Evolutionary conservation across 345 rosid species (phyloP), one percentile per base, ranked within the genome.

Genomic region (Triadica sebifera): DNA sequence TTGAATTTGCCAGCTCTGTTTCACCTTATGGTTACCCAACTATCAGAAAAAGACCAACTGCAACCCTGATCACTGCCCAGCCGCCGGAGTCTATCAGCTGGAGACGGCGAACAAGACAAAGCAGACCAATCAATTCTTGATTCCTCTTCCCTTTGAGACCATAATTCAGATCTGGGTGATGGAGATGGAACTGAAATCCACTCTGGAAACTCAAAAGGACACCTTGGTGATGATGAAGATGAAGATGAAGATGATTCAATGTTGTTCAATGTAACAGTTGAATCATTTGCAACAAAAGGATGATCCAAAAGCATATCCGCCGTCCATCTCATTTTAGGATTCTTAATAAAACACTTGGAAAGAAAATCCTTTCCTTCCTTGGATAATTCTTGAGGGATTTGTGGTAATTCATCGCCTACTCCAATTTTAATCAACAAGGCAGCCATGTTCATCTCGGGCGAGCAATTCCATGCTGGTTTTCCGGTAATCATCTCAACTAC

Each of bases 401-500:
- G 20, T 11, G 86, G 86, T 50, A 75, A 41, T 73, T 80, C 82
- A 29, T 65, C 74, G 22, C 73, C 77, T 3, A 38, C 69, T 7
- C 76, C 80, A 56, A 75, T 78, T 13, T 67, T 34, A 12, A 80
- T 61, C 66, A 77, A 29, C 57, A 80, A 55, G 13, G 57, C 50
- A 22, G 71, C 75, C 10, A 72, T 34, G 22, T 78, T 69, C 8
- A 12, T 49, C 5, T 67, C 76, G 8, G 56, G 29, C 46, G 55
- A 52, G 19, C 60, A 68, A 45, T 69, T 55, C 84, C 83, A 77
- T 0, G 86, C 80, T 12, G 80, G 76, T 41, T 78, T 75, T 24
- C 86, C 86, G 0, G 84, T 69, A 4, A 75, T 29, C 86, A 80
- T 80, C 84, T 83, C 86, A 6, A 78, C 71, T 8, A 83, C 47